Evolutionary conservation across 345 rosid species (phyloP).

Genomic region (Salix suchowensis): DNA sequence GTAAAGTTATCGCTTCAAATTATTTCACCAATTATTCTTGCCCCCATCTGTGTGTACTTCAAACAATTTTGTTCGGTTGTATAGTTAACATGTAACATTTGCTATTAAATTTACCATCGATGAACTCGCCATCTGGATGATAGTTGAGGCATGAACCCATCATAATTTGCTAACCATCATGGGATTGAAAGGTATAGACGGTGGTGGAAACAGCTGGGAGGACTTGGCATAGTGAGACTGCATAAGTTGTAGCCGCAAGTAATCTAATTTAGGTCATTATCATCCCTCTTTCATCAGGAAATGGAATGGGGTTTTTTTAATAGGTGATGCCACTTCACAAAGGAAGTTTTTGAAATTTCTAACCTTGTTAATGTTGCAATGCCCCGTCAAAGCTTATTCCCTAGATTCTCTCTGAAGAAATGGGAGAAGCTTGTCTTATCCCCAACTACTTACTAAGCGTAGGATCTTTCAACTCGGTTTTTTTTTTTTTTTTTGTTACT

Average conservation of each 20-base stretch:
- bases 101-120: not conserved
- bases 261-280: not conserved
- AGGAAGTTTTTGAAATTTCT: not conserved
- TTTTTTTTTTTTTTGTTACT: too few species aligned
- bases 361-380: not conserved
- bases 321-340: not conserved
- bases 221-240: not conserved
- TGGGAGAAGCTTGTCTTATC: not conserved
- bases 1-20: slow-evolving; percentile 6
- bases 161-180: not conserved
- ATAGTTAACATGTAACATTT: not conserved
- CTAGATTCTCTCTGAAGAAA: not conserved
- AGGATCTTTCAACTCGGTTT: not conserved
- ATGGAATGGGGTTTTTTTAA: not conserved
- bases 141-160: not conserved
- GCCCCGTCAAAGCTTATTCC: not conserved
- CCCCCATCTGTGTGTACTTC: not conserved
- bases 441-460: not conserved
- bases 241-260: not conserved
- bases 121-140: not conserved
- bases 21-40: not conserved
- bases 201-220: not conserved
- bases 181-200: not conserved
- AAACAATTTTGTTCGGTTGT: not conserved
- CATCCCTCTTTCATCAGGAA: not conserved